Evolutionary conservation across 805 yeast species (phyloP).

Genomic region (Barnettozyma botsteinii): DNA sequence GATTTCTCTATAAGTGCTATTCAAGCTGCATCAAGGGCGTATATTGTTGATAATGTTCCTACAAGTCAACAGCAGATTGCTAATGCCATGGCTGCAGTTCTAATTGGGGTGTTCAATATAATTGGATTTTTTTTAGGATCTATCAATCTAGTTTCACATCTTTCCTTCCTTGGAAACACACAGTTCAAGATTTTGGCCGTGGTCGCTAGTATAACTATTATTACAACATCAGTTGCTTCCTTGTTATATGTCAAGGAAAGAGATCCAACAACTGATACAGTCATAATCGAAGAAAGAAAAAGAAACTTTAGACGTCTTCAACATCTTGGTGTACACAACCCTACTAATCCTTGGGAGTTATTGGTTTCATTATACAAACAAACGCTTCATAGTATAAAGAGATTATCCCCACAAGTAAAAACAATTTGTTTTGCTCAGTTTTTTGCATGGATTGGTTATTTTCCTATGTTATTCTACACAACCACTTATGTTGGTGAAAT

Average conservation of each 20-base stretch:
- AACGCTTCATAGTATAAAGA: conserved; percentile 30
- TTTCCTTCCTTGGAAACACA: conserved; percentile 38
- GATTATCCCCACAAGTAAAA: conserved; percentile 45
- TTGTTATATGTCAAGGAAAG: conserved; percentile 37
- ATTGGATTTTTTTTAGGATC: conserved; percentile 51
- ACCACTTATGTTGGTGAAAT: conserved; percentile 61
- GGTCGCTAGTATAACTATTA: conserved; percentile 36
- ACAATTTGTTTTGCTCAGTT: conserved; percentile 51
- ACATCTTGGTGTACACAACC: conserved; percentile 33
- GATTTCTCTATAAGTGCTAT: conserved; percentile 56
- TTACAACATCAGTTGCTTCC: conserved; percentile 32
- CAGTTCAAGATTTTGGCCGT: conserved; percentile 48
- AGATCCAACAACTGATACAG: conserved; percentile 38
- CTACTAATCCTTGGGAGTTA: conserved; percentile 15
- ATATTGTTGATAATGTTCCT: conserved; percentile 56
- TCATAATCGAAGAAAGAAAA: conserved; percentile 34
- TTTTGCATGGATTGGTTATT: conserved; percentile 66
- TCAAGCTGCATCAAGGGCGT: conserved; percentile 56
- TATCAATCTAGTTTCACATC: conserved; percentile 33
- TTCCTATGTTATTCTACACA: conserved; percentile 59
- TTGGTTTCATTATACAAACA: conserved; percentile 26
- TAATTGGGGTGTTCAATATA: conserved; percentile 57
- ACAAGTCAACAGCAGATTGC: conserved; percentile 51
- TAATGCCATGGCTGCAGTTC: conserved; percentile 62
- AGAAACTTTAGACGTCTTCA: conserved; percentile 28